Evolutionary conservation across 768 basidiomycete species (phyloP), one percentile per base, ranked within the genome.

Genomic region (Antrodiella citrinella): DNA sequence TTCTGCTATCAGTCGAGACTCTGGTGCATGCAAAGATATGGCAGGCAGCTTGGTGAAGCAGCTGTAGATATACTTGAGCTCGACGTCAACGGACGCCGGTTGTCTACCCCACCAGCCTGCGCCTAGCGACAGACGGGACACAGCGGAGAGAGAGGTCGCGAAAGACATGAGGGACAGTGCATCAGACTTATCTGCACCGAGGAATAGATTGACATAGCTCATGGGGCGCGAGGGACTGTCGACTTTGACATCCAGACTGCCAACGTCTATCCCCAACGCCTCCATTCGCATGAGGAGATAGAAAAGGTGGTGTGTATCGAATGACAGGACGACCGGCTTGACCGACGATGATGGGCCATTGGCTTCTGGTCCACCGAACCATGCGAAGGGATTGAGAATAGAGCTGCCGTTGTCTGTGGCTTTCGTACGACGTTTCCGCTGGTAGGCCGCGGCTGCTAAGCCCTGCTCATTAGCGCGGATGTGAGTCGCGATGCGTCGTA

Each of bases 41-140:
- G 91, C 84, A 13, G 92, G 92, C 0, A 96, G 71, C 67, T 88
- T 91, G 41, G 91, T 96, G 71, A 95, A 91, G 62, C 83, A 79
- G 63, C 90, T 91, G 70, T 82, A 95, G 54, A 94, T 75, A 65
- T 83, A 91, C 63, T 82, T 91, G 64, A 95, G 81, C 59, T 91
- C 86, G 2, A 71, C 62, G 49, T 92, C 85, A 56, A 86, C 67
- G 52, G 62, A 75, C 10, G 76, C 78, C 30, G 76, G 77, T 50
- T 81, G 75, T 52, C 73, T 70, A 41, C 74, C 68, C 86, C 86
- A 92, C 86, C 86, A 90, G 46, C 79, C 73, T 3, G 67, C 71
- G 24, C 86, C 81, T 26, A 94, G 70, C 0, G 90, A 91, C 23
- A 91, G 71, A 25, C 71, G 74, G 24, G 89, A 91, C 25, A 92